Evolutionary conservation across 164 flowering plant genomes (phyloP).

Genomic region (Aristolochia fimbriata): DNA sequence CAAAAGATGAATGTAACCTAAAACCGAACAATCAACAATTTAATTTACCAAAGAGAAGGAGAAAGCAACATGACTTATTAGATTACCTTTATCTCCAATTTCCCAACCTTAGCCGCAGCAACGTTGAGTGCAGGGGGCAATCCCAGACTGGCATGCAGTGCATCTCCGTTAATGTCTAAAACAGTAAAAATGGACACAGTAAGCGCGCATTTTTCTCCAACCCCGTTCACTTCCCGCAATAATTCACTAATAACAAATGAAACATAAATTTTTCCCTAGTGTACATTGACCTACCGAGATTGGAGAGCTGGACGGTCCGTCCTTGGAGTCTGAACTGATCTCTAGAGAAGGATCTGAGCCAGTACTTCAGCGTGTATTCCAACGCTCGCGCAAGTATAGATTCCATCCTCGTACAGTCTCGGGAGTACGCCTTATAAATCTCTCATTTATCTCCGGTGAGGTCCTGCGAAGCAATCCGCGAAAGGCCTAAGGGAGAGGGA

Average conservation of each 20-base stretch:
- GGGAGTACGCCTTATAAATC: too few species aligned
- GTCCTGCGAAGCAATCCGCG: too few species aligned
- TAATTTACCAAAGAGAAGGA: too few species aligned
- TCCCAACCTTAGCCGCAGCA: constrained; percentile 74
- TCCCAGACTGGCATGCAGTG: constrained; percentile 85
- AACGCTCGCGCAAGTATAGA: constrained; percentile 81
- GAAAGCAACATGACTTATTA: too few species aligned
- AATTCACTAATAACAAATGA: neutral
- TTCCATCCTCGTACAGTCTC: constrained; percentile 41
- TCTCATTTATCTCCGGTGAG: too few species aligned
- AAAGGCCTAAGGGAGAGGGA: too few species aligned
- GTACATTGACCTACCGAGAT: constrained; percentile 24
- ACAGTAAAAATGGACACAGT: neutral
- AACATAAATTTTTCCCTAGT: too few species aligned
- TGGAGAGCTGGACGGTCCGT: constrained; percentile 77
- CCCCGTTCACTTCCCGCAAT: neutral
- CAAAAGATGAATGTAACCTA: neutral
- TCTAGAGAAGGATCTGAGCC: constrained; percentile 90
- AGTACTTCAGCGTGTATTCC: constrained; percentile 95
- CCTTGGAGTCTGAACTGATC: constrained; percentile 96
- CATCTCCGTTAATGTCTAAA: constrained; percentile 90
- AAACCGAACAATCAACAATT: neutral
- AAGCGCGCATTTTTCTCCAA: neutral
- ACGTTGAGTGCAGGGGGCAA: constrained; percentile 85
- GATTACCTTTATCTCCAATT: constrained; percentile 65